These are phyloP conservation scores for Apostasia shenzhenica DNA, from an alignment of 106 monocot genomes.

Conservation along the genomic window DNA sequence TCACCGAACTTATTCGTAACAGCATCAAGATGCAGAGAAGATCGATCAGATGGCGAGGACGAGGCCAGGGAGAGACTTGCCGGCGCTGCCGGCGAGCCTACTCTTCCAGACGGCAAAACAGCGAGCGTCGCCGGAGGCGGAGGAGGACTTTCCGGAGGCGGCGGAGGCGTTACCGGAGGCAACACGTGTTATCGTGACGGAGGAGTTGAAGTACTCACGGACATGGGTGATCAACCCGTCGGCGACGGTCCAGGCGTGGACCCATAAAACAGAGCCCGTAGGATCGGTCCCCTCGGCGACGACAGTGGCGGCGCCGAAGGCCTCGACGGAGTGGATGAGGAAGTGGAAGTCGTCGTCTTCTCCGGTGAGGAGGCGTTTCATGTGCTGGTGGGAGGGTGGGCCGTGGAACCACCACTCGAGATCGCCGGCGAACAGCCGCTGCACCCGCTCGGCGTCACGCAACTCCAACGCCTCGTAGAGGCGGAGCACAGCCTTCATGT, in stretches of 20 bases:
- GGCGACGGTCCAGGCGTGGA: conserved; percentile 44
- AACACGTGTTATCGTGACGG: conserved; percentile 47
- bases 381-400: conserved; percentile 39
- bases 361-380: conserved; percentile 41
- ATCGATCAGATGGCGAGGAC: conserved; percentile 15
- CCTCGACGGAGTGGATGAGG: conserved; percentile 17
- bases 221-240: conserved; percentile 40
- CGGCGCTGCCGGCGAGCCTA: conserved; percentile 6
- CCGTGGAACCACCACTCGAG: conserved; percentile 63
- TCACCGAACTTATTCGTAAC: no score
- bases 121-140: neutral
- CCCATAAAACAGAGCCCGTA: conserved; percentile 16
- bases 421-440: conserved; percentile 30
- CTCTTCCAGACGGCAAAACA: conserved; percentile 22
- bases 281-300: conserved; percentile 33
- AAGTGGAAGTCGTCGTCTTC: conserved; percentile 16
- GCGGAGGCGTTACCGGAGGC: neutral
- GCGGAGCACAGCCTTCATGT: conserved; percentile 16
- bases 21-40: no score
- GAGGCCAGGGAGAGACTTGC: conserved; percentile 14
- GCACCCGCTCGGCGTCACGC: conserved; percentile 23
- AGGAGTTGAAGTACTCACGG: conserved; percentile 85
- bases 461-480: conserved; percentile 27
- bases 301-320: conserved; percentile 35
- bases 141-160: neutral